These are phyloP conservation scores for Globisporangium radiosum DNA, from an alignment of 352 stramenopile species.

Conservation along the genomic window DNA sequence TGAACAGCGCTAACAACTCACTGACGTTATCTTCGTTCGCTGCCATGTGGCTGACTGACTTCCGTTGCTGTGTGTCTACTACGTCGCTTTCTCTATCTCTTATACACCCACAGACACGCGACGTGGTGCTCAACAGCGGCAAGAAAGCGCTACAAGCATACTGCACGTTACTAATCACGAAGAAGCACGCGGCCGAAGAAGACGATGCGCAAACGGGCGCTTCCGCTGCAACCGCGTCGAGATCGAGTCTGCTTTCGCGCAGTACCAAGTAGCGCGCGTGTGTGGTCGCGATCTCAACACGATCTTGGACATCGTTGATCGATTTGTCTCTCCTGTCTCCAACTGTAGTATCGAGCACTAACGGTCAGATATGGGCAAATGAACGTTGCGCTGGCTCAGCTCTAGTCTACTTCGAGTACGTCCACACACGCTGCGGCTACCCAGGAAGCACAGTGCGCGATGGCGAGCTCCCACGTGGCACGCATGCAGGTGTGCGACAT, in stretches of 20 bases:
- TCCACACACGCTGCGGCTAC: too few relatives aligned
- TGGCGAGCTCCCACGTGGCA: neutral
- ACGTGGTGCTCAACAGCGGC: conserved; percentile 63
- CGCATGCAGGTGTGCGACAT: neutral
- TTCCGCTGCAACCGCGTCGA: neutral
- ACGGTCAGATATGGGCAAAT: too few relatives aligned
- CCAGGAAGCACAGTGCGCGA: too few relatives aligned
- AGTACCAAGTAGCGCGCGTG: neutral
- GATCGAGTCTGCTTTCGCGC: neutral
- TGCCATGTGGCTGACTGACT: neutral
- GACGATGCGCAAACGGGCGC: conserved; percentile 15
- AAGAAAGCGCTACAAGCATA: conserved; percentile 71
- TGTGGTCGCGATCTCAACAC: too few relatives aligned
- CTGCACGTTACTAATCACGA: conserved; percentile 55
- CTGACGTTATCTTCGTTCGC: too few relatives aligned
- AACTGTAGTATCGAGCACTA: too few relatives aligned
- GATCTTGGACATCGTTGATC: too few relatives aligned
- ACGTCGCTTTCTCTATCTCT: neutral
- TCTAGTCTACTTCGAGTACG: too few relatives aligned
- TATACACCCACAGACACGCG: conserved; percentile 25
- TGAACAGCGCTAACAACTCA: too few relatives aligned
- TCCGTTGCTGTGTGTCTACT: neutral
- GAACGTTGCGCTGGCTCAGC: too few relatives aligned
- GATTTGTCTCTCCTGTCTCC: too few relatives aligned
- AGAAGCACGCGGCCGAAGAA: conserved; percentile 31